A percentile compares a stretch with the other conserved stretches of the same genome.
These are phyloP conservation scores for Micractinium sp. DNA, from an alignment of 139 green algal genomes.

Conservation along the genomic window DNA sequence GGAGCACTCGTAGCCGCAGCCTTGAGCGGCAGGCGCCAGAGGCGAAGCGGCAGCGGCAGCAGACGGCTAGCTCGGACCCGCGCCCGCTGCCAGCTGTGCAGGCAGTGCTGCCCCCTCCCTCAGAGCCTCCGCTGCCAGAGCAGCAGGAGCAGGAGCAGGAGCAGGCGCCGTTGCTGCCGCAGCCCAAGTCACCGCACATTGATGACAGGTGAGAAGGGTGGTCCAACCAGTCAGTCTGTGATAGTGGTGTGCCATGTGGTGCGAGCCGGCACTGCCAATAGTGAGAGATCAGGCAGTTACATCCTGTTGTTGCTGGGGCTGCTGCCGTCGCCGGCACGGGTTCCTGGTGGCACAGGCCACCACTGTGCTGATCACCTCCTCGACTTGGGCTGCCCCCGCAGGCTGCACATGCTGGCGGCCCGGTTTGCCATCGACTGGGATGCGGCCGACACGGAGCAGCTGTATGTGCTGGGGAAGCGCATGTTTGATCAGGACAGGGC, in stretches of 20 bases:
- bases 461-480: neutral
- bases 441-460: neutral
- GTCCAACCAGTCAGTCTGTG: no score
- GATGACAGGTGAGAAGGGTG: neutral
- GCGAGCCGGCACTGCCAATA: no score
- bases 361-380: no score
- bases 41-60: constrained; percentile 1
- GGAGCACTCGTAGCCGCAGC: constrained; percentile 3
- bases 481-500: neutral
- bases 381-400: neutral
- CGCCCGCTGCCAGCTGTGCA: neutral
- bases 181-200: neutral
- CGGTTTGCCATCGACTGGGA: neutral
- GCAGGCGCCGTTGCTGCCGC: neutral
- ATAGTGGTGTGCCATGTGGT: no score
- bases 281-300: no score
- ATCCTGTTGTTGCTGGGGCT: no score
- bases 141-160: neutral
- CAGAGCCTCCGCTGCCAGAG: no score
- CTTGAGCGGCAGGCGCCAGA: neutral
- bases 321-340: no score
- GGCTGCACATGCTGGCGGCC: neutral
- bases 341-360: no score
- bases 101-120: neutral
- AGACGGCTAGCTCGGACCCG: neutral